Conservation (phyloP, 192 early-diverging fungal species). For the Coemansia sp. region DNA sequence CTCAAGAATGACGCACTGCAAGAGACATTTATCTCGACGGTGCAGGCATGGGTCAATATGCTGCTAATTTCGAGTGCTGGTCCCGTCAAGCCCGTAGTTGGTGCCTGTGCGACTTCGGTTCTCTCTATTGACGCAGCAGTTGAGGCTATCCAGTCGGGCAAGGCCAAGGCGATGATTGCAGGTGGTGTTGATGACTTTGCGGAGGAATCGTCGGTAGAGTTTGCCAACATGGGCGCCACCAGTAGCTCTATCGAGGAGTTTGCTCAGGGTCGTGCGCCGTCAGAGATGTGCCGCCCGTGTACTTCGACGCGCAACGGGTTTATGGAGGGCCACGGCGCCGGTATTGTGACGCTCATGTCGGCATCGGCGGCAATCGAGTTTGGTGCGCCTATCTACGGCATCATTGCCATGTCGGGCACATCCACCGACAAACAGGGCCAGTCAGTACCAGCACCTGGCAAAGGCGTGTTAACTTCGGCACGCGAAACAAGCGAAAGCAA, state of each 20-base stretch:
- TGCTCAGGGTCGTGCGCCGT: conserved; percentile 82
- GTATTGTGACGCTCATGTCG: conserved; percentile 83
- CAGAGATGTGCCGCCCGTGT: conserved; percentile 87
- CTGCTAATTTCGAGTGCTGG: conserved; percentile 86
- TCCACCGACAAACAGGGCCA: conserved; percentile 93
- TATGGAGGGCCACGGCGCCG: conserved; percentile 90
- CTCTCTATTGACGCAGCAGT: conserved; percentile 89
- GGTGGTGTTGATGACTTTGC: conserved; percentile 89
- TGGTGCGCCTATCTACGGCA: conserved; percentile 87
- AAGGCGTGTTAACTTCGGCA: conserved; percentile 85
- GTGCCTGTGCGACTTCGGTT: conserved; percentile 88
- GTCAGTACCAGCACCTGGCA: conserved; percentile 88
- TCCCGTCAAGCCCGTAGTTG: conserved; percentile 74
- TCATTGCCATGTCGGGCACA: conserved; percentile 81
- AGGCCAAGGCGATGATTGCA: conserved; percentile 87
- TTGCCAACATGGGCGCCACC: conserved; percentile 95
- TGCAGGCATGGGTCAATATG: conserved; percentile 68
- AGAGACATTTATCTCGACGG: conserved; percentile 55
- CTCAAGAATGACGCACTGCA: conserved; percentile 84
- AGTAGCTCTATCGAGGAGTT: conserved; percentile 80
- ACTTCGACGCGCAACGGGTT: conserved; percentile 85
- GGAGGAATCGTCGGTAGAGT: conserved; percentile 84
- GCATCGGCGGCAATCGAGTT: conserved; percentile 82
- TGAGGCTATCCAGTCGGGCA: conserved; percentile 81
- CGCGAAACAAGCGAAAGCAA: conserved; percentile 61